phyloP scores from a whole-genome alignment of 345 rosid species.

The Salix exigua region DNA sequence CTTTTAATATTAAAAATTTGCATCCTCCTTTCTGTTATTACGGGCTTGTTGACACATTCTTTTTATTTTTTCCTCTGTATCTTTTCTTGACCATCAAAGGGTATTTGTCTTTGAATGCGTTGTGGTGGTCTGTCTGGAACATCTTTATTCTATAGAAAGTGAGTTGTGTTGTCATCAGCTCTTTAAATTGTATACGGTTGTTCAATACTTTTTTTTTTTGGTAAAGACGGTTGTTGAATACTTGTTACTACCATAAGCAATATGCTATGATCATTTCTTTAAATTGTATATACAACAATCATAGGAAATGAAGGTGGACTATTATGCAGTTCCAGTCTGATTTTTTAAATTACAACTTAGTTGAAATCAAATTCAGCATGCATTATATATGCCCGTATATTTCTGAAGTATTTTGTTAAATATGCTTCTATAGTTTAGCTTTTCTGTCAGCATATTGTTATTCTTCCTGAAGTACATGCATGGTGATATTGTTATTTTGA shows the following conservation, averaged over 20 bases:
- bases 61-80: background rate
- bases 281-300: background rate
- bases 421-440: constrained; percentile 9
- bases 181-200: background rate
- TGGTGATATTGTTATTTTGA: constrained; percentile 1
- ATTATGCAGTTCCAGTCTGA: background rate
- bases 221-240: background rate
- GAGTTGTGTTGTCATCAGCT: background rate
- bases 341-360: background rate
- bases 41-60: background rate
- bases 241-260: too few relatives aligned
- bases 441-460: background rate
- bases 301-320: background rate
- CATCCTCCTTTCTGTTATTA: background rate
- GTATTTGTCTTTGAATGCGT: background rate
- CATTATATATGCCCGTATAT: background rate
- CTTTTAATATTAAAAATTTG: too few relatives aligned
- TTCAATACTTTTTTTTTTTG: too few relatives aligned
- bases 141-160: too few relatives aligned
- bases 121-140: background rate
- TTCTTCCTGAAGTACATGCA: constrained; percentile 1
- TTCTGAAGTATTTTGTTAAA: background rate
- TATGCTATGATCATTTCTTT: background rate
- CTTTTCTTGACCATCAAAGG: background rate
- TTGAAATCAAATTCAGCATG: background rate